Conservation (phyloP, 345 rosid genomes). For the Dipteronia dyeriana region DNA sequence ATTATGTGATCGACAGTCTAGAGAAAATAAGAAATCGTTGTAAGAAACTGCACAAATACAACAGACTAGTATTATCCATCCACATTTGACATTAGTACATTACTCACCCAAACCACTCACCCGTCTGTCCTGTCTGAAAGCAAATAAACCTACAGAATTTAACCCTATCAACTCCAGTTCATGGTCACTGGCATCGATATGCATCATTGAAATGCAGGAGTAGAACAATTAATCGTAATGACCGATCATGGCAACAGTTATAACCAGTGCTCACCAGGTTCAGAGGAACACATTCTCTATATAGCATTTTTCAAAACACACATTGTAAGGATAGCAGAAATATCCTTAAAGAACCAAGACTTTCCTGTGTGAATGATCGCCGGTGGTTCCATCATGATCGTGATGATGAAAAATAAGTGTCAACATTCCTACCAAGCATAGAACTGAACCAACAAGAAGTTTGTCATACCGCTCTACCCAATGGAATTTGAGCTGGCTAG, state of each 20-base stretch:
- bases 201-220: background rate
- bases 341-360: conserved; percentile 46
- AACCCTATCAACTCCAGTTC: conserved; percentile 4
- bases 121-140: too few species aligned
- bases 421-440: conserved; percentile 88
- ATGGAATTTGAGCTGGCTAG: conserved; percentile 93
- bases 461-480: conserved; percentile 99
- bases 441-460: conserved; percentile 90
- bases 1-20: too few species aligned
- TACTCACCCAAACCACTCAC: too few species aligned
- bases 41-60: too few species aligned
- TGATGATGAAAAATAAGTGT: conserved; percentile 92
- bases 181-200: background rate
- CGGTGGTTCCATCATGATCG: conserved; percentile 45
- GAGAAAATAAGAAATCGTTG: too few species aligned
- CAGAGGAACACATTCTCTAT: background rate
- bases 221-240: background rate
- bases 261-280: background rate
- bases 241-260: background rate
- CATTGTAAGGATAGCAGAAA: background rate
- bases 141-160: background rate
- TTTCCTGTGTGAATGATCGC: conserved; percentile 65
- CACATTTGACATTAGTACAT: too few species aligned
- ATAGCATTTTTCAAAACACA: background rate
- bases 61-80: too few species aligned